phyloP scores from a whole-genome alignment of 495 filamentous ascomycete genomes.

The Cercophora sp. region DNA sequence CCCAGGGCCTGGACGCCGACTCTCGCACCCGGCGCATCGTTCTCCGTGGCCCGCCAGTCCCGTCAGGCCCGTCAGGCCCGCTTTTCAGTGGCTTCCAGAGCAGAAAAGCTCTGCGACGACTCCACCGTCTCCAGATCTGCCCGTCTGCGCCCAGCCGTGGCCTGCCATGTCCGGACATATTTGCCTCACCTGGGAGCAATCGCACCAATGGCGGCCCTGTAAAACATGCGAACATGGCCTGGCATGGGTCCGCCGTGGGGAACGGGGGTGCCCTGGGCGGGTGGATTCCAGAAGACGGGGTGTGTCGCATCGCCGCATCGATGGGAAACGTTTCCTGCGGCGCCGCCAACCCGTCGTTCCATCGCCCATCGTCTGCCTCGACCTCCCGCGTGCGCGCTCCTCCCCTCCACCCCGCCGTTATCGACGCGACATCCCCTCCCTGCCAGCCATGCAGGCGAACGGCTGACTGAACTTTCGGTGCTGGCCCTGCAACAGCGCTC shows the following conservation, averaged over 20 bases:
- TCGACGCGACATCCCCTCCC: background rate
- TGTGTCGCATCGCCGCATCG: background rate
- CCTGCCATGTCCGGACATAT: no score
- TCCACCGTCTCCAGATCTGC: no score
- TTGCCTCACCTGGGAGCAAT: no score
- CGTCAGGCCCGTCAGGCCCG: no score
- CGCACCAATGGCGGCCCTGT: no score
- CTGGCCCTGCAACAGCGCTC: background rate
- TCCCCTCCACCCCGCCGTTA: background rate
- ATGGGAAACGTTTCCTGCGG: slow-evolving; percentile 7
- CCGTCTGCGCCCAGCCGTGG: no score
- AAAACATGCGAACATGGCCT: no score
- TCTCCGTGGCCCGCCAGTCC: slow-evolving; percentile 15
- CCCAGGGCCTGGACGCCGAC: slow-evolving; percentile 16
- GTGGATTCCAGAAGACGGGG: background rate
- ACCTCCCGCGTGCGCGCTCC: background rate
- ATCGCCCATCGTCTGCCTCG: background rate
- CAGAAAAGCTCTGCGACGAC: no score
- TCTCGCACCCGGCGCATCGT: slow-evolving; percentile 14
- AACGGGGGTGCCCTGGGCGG: no score
- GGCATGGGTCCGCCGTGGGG: no score
- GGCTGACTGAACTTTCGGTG: slow-evolving; percentile 16
- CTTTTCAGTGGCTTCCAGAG: no score
- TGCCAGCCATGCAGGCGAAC: background rate
- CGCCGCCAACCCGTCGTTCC: slow-evolving; percentile 8